A percentile compares a stretch with the other conserved stretches of the same genome.
These are phyloP conservation scores for Penicillium sclerotigenum DNA, from an alignment of 2,329 filamentous ascomycete species.

Conservation along the genomic window DNA sequence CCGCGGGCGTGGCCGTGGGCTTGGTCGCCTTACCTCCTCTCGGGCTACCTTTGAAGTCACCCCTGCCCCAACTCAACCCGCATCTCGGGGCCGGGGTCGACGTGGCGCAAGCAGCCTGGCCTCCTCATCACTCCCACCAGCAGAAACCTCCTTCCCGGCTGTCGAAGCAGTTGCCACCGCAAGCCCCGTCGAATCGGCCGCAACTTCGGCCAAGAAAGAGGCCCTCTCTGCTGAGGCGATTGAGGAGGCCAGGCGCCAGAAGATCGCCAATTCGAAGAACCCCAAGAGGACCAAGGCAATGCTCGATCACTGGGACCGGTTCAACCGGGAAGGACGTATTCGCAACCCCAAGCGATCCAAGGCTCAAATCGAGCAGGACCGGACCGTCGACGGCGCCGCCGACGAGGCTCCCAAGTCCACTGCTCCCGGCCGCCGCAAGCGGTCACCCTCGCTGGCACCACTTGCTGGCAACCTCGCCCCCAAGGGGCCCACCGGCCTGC, in stretches of 20 bases:
- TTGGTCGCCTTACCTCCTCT: constrained; percentile 19
- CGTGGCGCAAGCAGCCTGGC: constrained; percentile 20
- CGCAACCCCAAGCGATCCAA: constrained; percentile 46
- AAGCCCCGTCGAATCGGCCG: constrained; percentile 10
- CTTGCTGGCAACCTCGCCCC: constrained; percentile 22
- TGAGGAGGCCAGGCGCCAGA: constrained; percentile 36
- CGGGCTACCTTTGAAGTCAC: constrained; percentile 23
- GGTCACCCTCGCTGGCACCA: constrained; percentile 22
- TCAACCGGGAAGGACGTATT: constrained; percentile 43
- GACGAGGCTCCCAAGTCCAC: constrained; percentile 25
- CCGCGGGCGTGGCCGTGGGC: constrained; percentile 32
- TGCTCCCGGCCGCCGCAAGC: constrained; percentile 24
- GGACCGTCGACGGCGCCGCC: constrained; percentile 27
- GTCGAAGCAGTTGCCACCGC: constrained; percentile 14
- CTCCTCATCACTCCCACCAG: constrained; percentile 6
- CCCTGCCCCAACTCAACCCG: constrained; percentile 16
- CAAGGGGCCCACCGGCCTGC: constrained; percentile 17
- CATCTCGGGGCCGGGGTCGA: constrained; percentile 24
- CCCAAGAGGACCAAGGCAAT: constrained; percentile 46
- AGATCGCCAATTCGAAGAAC: constrained; percentile 45
- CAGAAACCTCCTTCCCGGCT: constrained; percentile 13
- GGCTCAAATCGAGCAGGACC: constrained; percentile 44
- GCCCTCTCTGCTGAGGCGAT: constrained; percentile 23
- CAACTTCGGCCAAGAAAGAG: constrained; percentile 14
- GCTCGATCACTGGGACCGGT: constrained; percentile 46